Base-by-base conservation (phyloP, 768 basidiomycete genomes). In the Dioszegia hungarica region DNA sequence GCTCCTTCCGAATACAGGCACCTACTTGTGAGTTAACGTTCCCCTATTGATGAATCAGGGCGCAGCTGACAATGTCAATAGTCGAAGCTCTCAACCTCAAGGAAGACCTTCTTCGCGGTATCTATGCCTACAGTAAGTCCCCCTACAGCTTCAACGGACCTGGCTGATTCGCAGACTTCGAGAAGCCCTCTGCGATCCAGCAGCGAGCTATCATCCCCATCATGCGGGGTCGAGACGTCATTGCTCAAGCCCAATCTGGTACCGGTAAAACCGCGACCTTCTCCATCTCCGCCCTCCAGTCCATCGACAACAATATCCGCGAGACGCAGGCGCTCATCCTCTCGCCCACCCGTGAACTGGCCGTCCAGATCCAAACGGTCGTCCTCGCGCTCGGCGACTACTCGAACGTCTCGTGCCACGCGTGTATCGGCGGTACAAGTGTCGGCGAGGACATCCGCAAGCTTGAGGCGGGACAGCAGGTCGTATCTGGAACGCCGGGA, bases 231-330 rank as follows among this genome's bases (percentile, higher is more conserved):
- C 86, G 93, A 63, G 94, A 98, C 82, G 94, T 97, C 59, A 97
- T 99, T 76, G 94, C 94, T 33, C 94, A 97, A 80, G 94, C 94
- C 39, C 94, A 98, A 80, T 95, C 93, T 31, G 94, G 94, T 75
- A 97, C 94, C 34, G 94, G 94, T 83, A 99, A 98, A 89, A 99
- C 94, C 10, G 94, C 94, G 5, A 95, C 94, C 19, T 97, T 97
- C 80, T 93, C 92, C 66, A 95, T 99, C 75, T 89, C 93, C 65
- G 90, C 95, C 77, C 85, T 99, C 51, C 94, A 99, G 76, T 90
- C 90, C 62, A 95, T 99, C 84, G 94, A 99, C 77, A 85, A 89
- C 39, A 86, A 88, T 36, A 83, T 97, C 47, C 86, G 92, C 60
- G 92, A 95, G 79, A 92, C 91, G 2, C 94, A 98, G 77, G 94